Evolutionary conservation across 257 asterid species (phyloP).

Genomic region (Solanum habrochaites): DNA sequence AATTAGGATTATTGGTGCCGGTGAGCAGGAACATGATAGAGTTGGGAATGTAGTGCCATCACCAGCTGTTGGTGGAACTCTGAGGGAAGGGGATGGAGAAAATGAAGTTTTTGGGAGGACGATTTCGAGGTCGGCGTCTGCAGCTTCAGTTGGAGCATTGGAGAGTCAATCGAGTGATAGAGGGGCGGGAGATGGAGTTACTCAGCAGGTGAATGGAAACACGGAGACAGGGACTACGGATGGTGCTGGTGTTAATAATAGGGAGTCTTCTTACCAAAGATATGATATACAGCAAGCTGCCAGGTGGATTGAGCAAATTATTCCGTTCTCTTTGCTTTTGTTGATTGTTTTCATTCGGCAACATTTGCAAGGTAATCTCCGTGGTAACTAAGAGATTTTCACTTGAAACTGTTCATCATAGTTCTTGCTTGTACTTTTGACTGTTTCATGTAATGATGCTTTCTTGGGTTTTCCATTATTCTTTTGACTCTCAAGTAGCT

Average conservation of each 20-base stretch:
- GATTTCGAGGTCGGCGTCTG: slow-evolving; percentile 41
- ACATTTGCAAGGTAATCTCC: slow-evolving; percentile 59
- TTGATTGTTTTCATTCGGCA: slow-evolving; percentile 77
- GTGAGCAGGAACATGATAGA: slow-evolving; percentile 41
- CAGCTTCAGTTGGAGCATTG: slow-evolving; percentile 37
- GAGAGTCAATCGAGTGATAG: slow-evolving; percentile 42
- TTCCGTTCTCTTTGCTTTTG: slow-evolving; percentile 73
- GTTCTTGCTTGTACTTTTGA: not conserved
- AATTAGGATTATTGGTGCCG: slow-evolving; percentile 55
- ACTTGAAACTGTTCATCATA: not conserved
- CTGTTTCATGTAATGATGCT: not conserved
- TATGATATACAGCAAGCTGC: slow-evolving; percentile 88
- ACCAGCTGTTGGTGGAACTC: slow-evolving; percentile 17
- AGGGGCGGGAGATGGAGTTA: slow-evolving; percentile 33
- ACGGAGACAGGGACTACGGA: slow-evolving; percentile 30
- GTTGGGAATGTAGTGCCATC: slow-evolving; percentile 14
- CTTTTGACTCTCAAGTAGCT: not conserved
- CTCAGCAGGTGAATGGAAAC: slow-evolving; percentile 15
- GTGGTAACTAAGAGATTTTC: not conserved
- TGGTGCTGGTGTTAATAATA: slow-evolving; percentile 31
- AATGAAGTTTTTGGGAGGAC: slow-evolving; percentile 26
- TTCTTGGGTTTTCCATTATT: not conserved
- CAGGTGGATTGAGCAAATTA: slow-evolving; percentile 80
- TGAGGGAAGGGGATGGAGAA: slow-evolving; percentile 18
- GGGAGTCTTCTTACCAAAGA: slow-evolving; percentile 85